phyloP scores from a whole-genome alignment of 305 asterid species.

The Solanum hybrid region DNA sequence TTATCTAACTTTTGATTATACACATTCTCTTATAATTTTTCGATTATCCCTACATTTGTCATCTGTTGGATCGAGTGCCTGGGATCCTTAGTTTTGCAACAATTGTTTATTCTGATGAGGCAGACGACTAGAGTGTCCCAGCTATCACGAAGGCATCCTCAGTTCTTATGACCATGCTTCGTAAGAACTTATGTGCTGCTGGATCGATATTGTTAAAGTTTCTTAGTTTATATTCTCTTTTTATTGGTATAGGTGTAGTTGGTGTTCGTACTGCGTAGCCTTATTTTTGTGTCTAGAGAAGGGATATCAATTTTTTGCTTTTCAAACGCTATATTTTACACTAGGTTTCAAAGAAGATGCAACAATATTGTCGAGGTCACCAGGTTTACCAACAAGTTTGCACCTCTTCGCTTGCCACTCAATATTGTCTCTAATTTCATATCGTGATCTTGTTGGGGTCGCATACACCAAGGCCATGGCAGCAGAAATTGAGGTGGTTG shows the following conservation, averaged over 20 bases:
- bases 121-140: conserved; percentile 68
- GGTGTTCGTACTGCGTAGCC: not conserved
- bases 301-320: not conserved
- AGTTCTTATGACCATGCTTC: conserved; percentile 82
- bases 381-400: conserved; percentile 44
- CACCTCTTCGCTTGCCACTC: conserved; percentile 67
- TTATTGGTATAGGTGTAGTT: not conserved
- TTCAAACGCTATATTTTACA: not conserved
- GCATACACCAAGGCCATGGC: conserved; percentile 86
- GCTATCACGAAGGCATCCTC: conserved; percentile 68
- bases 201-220: not conserved
- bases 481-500: conserved; percentile 83
- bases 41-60: too few relatives aligned
- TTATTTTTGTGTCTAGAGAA: not conserved
- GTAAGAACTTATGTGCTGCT: conserved; percentile 35
- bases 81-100: conserved; percentile 68
- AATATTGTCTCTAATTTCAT: conserved; percentile 59
- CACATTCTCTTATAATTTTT: too few relatives aligned
- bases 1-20: too few relatives aligned
- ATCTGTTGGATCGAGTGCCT: conserved; percentile 27
- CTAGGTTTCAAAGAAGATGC: not conserved
- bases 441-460: conserved; percentile 82
- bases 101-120: conserved; percentile 68
- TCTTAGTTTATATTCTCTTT: not conserved
- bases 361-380: conserved; percentile 55